phyloP scores from a whole-genome alignment of 148 eudicot genomes.

The Pouteria glomerata region DNA sequence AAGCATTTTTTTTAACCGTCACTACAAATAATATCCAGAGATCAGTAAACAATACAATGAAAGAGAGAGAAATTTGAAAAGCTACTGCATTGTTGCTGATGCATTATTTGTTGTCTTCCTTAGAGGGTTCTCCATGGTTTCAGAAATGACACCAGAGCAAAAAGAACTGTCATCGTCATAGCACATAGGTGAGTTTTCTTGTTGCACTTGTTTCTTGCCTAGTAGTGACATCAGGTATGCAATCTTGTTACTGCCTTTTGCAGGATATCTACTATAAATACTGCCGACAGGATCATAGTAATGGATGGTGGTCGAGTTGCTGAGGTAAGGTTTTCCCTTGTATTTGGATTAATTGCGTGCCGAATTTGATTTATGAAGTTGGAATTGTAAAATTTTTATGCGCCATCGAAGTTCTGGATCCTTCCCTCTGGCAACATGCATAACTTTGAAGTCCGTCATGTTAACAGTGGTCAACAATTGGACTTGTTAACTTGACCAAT shows the following conservation, averaged over 20 bases:
- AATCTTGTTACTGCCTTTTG: not conserved
- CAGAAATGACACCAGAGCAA: constrained; percentile 21
- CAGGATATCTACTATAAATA: constrained; percentile 44
- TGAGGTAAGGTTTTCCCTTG: constrained; percentile 26
- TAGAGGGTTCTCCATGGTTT: constrained; percentile 33
- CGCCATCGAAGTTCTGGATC: not conserved
- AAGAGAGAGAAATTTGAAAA: not conserved
- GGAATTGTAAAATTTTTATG: not conserved
- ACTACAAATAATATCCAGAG: not conserved
- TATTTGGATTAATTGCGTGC: not conserved
- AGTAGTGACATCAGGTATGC: not conserved
- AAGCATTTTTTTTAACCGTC: constrained; percentile 1
- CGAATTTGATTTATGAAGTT: not conserved
- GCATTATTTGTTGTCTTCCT: not conserved
- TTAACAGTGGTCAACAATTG: not conserved
- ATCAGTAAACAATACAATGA: not conserved
- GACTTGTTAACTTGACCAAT: not conserved
- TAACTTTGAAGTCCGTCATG: too few species aligned
- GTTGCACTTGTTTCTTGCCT: not conserved
- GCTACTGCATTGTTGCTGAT: not conserved
- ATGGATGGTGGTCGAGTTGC: constrained; percentile 38
- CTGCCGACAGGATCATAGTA: constrained; percentile 47
- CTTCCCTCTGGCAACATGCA: not conserved
- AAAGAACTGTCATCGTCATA: constrained; percentile 36
- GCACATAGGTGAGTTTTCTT: constrained; percentile 40